Base-by-base conservation (phyloP, 805 yeast species). In the Pichia eremophila region DNA sequence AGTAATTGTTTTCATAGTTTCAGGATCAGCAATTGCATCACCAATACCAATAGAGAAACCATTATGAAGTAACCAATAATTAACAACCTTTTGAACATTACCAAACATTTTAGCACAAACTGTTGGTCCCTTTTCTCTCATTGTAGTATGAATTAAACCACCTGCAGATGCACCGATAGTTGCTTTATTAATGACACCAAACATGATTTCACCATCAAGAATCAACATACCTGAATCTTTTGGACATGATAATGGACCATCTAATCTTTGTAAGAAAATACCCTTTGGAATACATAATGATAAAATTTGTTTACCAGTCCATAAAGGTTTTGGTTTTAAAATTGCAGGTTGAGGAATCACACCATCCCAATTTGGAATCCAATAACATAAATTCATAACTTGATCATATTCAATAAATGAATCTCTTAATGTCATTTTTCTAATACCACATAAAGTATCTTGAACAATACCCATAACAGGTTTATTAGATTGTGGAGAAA, bases 381-480 rank as follows among this genome's bases (percentile, higher is more conserved):
- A 95, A 67, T 85, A 93, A 57, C 90, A 75, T 72, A 95, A 85
- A 63, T 93, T 93, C 91, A 93, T 86, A 48, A 91, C 96, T 70
- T 89, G 95, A 55, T 88, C 95, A 63, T 82, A 86, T 54, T 86
- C 96, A 48, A 93, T 72, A 60, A 90, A 93, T 40, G 72, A 77
- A 63, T 93, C 99, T 66, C 96, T 82, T 53, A 87, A 70, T 0
- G 99, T 91, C 85, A 93, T 79, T 65, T 93, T 93, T 70, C 99
- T 83, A 46, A 91, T 75, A 72, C 99, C 99, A 78, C 97, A 89
- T 55, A 93, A 73, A 0, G 99, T 90, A 69, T 93, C 99, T 73
- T 93, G 99, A 53, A 93, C 99, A 73, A 93, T 93, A 72, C 99
- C 99, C 99, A 93, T 93, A 55, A 95, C 96, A 37, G 99, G 99